Conservation (phyloP, 805 yeast species). For the Torulaspora franciscae region DNA sequence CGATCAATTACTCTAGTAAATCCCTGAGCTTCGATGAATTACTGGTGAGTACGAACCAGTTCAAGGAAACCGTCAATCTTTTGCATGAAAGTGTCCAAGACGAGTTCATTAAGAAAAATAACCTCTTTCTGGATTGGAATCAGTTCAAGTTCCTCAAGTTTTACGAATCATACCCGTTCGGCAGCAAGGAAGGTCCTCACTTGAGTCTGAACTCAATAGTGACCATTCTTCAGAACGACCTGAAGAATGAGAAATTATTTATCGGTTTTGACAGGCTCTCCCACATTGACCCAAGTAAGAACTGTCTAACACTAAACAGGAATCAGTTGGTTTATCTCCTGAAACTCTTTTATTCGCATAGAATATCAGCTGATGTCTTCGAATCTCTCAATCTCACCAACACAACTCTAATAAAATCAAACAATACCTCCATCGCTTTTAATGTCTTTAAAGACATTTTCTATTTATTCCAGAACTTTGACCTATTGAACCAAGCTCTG, state of each 20-base stretch:
- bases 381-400: constrained; percentile 35
- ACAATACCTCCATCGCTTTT: constrained; percentile 35
- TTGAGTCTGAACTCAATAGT: constrained; percentile 39
- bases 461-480: constrained; percentile 39
- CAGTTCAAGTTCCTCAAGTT: constrained; percentile 28
- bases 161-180: constrained; percentile 26
- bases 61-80: constrained; percentile 33
- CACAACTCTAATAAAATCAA: constrained; percentile 25
- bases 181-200: constrained; percentile 23
- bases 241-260: constrained; percentile 36
- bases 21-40: constrained; percentile 39
- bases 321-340: constrained; percentile 36
- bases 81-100: constrained; percentile 34
- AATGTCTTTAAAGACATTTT: constrained; percentile 39
- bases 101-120: constrained; percentile 27
- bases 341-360: constrained; percentile 37
- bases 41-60: constrained; percentile 28
- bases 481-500: constrained; percentile 38
- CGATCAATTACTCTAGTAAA: constrained; percentile 38
- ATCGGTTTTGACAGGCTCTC: constrained; percentile 33
- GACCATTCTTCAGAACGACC: constrained; percentile 40
- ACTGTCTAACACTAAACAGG: constrained; percentile 34
- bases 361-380: constrained; percentile 36
- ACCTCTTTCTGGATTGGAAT: constrained; percentile 36
- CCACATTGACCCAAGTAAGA: constrained; percentile 28